Base-by-base conservation (phyloP, 164 flowering plant genomes). In the Sextonia rubra region DNA sequence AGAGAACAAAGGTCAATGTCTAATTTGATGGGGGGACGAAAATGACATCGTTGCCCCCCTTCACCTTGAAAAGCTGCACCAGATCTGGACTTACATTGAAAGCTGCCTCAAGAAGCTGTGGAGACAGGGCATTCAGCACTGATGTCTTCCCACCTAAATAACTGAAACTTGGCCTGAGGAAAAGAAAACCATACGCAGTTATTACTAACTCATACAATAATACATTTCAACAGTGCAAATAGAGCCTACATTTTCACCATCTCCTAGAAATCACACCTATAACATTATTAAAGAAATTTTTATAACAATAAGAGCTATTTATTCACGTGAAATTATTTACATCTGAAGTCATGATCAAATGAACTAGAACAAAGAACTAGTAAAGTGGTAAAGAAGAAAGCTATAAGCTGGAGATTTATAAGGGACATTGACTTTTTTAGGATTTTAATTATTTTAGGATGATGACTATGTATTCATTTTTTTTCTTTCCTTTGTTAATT, bases 71-170 rank as follows among this genome's bases (percentile, higher is more conserved):
- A 14, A 14, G n/a, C 66, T 63, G 63, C 44, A 61, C 68, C 22
- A 44, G 61, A 0, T 81, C 85, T 0, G 87, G 64, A 12, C 62
- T 9, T 37, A 86, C 87, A 58, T 82, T 86, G 83, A 88, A 84
- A 22, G 91, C 61, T 0, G 91, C 92, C 66, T 81, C 74, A 0
- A 86, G 73, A 66, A 87, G 88, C 69, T 82, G 18, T 12, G 93
- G 89, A n/a, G 90, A 85, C 52, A 87, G 26, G 0, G 87, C 84
- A 78, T 79, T 81, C 88, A 87, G 84, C 7, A 64, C 78, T 8
- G 83, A 78, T 25, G 77, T 82, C 66, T 76, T 83, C 52, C 91
- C 89, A 24, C 85, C 90, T 70, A 88, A 60, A 27, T 85, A 86
- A 9, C 88, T 81, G 77, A 87, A 84, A 2, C 81, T 64, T 0